Base-by-base conservation (phyloP, 2,329 filamentous ascomycete genomes). In the Rosellinia necatrix region DNA sequence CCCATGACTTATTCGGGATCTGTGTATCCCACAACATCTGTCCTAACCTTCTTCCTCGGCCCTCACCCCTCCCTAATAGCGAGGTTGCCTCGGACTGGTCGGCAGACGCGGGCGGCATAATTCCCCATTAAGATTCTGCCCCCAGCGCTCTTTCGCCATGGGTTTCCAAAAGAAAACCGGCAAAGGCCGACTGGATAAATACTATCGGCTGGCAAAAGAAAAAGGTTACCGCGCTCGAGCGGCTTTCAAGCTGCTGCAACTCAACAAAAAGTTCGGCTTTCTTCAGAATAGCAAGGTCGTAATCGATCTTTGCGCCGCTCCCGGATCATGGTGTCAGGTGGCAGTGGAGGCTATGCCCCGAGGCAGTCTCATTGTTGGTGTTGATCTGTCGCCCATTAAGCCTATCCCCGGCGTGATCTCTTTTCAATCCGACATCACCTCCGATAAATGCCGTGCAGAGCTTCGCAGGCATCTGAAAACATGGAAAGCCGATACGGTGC, bases 241-340 rank as follows among this genome's bases (percentile, higher is more conserved):
- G 12, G 60, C 60, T 1, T 62, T 61, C 44, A 61, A 61, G 37
- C 32, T 61, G 30, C 49, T 99, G 66, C 93, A 99, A 74, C 80
- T 99, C 68, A 99, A 99, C 79, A 97, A 97, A 78, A 97, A 97
- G 74, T 99, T 96, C 88, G 90, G 91, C 65, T 99, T 99, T 75
- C 80, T 99, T 66, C 92, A 97, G 75, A 93, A 96, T 81, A 96
- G 91, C 76, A 96, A 91, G 79, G 94, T 97, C 68, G 80, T 97
- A 59, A 81, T 99, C 72, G 96, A 99, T 87, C 89, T 99, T 71
- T 99, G 94, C 78, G 94, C 94, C 64, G 94, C 94, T 17, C 94
- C 94, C 27, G 94, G 94, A 75, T 94, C 90, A 73, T 97, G 93
- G 93, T 93, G 90, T 79, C 92, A 97, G 80, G 93, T 97, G 60